Conservation (phyloP, 2,329 filamentous ascomycete genomes). For the Phaeosphaeriaceae sp. region DNA sequence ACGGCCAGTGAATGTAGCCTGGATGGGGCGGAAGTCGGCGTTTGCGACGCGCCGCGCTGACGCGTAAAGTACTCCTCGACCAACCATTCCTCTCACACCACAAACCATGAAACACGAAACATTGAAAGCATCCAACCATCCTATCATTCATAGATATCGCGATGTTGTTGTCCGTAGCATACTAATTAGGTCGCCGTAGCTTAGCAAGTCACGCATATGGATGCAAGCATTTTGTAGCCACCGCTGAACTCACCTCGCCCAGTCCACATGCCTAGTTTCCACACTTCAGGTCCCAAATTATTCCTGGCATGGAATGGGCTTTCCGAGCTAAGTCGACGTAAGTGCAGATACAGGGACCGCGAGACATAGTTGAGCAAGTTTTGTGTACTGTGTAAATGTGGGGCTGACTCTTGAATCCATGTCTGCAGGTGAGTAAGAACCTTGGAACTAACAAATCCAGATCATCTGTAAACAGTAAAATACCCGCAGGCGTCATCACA, state of each 20-base stretch:
- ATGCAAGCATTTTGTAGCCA: too few relatives aligned
- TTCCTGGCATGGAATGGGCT: too few relatives aligned
- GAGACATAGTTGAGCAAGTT: not conserved
- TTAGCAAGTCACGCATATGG: too few relatives aligned
- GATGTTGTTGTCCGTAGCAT: too few relatives aligned
- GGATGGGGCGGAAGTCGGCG: constrained; percentile 8
- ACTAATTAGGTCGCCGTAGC: too few relatives aligned
- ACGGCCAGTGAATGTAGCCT: constrained; percentile 9
- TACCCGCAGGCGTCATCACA: not conserved
- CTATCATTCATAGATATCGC: too few relatives aligned
- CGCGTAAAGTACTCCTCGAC: constrained; percentile 6
- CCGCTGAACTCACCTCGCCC: too few relatives aligned
- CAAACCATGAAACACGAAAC: not conserved
- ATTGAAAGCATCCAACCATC: not conserved
- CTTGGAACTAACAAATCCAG: not conserved
- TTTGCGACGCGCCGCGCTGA: constrained; percentile 4
- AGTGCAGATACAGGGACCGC: not conserved
- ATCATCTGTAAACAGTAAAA: not conserved
- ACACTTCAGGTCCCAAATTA: too few relatives aligned
- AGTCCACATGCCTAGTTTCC: too few relatives aligned
- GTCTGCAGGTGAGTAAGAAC: not conserved
- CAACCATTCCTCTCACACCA: constrained; percentile 8
- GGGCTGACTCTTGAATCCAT: not conserved
- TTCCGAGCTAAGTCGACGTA: too few relatives aligned
- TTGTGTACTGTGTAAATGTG: not conserved